Evolutionary conservation across 1,284 basidiomycete genomes (phyloP), one percentile per base, ranked within the genome.

Genomic region (Gomphus sp.): DNA sequence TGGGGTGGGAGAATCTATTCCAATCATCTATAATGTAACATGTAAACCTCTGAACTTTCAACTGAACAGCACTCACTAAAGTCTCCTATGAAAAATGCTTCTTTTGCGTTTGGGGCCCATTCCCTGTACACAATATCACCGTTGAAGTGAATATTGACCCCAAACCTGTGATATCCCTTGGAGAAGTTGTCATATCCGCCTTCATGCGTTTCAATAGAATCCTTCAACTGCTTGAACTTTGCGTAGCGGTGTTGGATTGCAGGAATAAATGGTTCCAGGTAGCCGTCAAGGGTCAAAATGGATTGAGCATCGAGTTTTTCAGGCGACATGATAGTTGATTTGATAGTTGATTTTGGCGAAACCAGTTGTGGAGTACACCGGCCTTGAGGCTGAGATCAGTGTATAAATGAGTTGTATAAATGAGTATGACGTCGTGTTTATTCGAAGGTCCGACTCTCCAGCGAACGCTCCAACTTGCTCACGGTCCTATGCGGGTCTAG

Each of bases 151-250:
- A 93, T 80, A 59, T 89, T 87, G 65, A 99, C 78, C 43, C 96
- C 96, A 74, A 90, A 91, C 63, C 82, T 83, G 64, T 87, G 78
- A 74, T 94, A 97, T 12, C 93, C 93, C 68, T 86, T 83, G 3
- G 91, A 88, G 72, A 98, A 99, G 8, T 77, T 75, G 58, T 94
- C 93, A 66, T 94, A 91, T 37, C 96, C 93, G 48, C 92, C 92
- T 74, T 98, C 94, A 63, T 82, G 72, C 53, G 80, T 63, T 48
- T 87, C 76, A 68, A 98, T 91, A 54, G 73, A 75, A 65, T 86
- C 77, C 65, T 89, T 87, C 83, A 88, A 90, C 64, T 82, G 77
- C 59, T 82, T 78, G 75, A 86, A 96, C 49, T 74, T 72, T 50
- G 82, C 79, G 72, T 91, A 82, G 52, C 93, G 82, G 64, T 82